phyloP scores from a whole-genome alignment of 306 rosid species.

The Aeschynomene evenia region DNA sequence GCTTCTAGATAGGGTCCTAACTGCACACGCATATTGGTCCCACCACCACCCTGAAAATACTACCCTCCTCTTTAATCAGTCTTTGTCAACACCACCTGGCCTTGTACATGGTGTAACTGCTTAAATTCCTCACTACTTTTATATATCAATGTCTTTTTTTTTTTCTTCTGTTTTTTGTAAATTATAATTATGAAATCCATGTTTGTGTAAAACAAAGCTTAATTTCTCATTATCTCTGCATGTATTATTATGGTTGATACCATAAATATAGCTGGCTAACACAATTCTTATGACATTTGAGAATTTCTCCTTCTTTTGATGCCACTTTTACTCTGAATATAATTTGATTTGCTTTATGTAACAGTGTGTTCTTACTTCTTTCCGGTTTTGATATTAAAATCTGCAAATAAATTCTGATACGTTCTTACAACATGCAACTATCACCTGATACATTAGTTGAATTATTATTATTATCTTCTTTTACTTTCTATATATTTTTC shows the following conservation, averaged over 20 bases:
- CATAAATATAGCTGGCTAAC: constrained; percentile 35
- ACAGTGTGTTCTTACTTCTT: neutral
- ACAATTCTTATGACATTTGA: neutral
- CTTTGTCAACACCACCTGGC: neutral
- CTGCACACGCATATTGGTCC: constrained; percentile 75
- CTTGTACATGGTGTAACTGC: neutral
- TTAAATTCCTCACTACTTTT: constrained; percentile 33
- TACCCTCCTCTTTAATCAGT: constrained; percentile 35
- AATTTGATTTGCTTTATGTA: neutral
- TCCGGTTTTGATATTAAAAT: neutral
- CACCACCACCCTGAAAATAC: constrained; percentile 53
- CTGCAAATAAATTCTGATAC: no score
- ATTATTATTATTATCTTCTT: no score
- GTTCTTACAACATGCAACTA: no score
- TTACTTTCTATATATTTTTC: no score
- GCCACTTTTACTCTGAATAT: neutral
- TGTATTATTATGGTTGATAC: constrained; percentile 25
- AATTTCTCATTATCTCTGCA: neutral
- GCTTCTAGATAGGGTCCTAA: constrained; percentile 72
- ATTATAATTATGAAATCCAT: constrained; percentile 30
- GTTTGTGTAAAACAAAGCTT: constrained; percentile 4
- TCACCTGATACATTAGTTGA: no score
- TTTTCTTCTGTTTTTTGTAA: neutral
- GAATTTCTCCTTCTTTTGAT: neutral
- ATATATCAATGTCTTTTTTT: constrained; percentile 1